phyloP scores from a whole-genome alignment of 2,329 filamentous ascomycete genomes.

The Aureobasidium vineae region DNA sequence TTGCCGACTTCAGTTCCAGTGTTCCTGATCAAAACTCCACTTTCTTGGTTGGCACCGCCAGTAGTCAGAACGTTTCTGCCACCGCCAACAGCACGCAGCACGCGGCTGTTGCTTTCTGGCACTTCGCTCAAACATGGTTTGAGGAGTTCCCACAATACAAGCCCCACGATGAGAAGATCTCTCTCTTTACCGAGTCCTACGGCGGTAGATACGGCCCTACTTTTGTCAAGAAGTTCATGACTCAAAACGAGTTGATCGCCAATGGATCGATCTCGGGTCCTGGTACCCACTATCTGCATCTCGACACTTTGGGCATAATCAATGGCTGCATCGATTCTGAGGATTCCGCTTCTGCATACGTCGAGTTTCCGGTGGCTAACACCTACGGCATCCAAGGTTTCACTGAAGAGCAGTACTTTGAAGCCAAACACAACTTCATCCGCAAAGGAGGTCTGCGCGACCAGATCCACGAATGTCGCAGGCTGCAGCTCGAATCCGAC shows the following conservation, averaged over 20 bases:
- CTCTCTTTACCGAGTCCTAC: constrained; percentile 69
- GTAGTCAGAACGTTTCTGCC: constrained; percentile 47
- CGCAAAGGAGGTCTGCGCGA: constrained; percentile 55
- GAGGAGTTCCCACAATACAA: constrained; percentile 39
- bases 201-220: constrained; percentile 53
- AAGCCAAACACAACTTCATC: constrained; percentile 46
- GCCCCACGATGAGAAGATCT: constrained; percentile 53
- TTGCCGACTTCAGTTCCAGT: constrained; percentile 40
- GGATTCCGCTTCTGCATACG: constrained; percentile 45
- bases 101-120: constrained; percentile 55
- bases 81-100: constrained; percentile 37
- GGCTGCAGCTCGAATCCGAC: constrained; percentile 49
- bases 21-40: constrained; percentile 36
- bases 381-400: constrained; percentile 56
- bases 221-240: constrained; percentile 58
- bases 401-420: constrained; percentile 48
- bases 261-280: constrained; percentile 46
- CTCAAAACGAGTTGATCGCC: constrained; percentile 56
- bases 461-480: constrained; percentile 53
- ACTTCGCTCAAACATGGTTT: constrained; percentile 58
- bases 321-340: constrained; percentile 57
- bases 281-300: constrained; percentile 51
- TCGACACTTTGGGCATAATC: constrained; percentile 53
- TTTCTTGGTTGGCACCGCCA: constrained; percentile 56
- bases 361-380: constrained; percentile 53